These are phyloP conservation scores for Tulasnella sp. DNA, from an alignment of 768 basidiomycete species.

Conservation along the genomic window DNA sequence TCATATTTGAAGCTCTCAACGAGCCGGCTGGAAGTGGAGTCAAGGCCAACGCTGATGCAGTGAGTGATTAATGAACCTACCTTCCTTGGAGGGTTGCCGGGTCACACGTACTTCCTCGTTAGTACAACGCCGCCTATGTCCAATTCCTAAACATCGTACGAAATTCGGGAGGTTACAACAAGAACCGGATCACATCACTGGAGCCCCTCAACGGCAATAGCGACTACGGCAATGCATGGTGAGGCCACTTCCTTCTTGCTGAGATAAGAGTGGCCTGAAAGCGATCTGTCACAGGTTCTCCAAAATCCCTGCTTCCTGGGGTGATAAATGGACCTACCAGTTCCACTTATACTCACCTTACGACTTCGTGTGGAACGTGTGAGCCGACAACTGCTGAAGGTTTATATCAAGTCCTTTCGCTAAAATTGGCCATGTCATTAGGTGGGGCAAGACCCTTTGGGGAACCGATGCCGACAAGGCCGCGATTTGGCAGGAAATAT, in stretches of 20 bases:
- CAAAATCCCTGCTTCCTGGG: neutral
- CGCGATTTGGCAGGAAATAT: neutral
- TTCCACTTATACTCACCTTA: constrained; percentile 11
- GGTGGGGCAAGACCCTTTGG: constrained; percentile 16
- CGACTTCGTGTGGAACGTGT: constrained; percentile 19
- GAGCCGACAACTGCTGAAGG: neutral
- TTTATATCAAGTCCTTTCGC: neutral
- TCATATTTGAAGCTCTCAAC: constrained; percentile 17
- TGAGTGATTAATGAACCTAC: neutral
- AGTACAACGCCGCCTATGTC: neutral
- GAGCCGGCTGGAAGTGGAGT: neutral
- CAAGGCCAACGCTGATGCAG: neutral
- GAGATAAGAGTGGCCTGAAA: neutral
- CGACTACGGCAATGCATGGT: neutral
- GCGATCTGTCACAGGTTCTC: neutral
- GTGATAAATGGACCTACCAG: constrained; percentile 5
- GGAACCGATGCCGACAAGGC: constrained; percentile 12
- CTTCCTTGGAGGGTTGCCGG: neutral
- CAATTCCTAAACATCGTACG: constrained; percentile 19
- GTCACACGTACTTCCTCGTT: neutral
- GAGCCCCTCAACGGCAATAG: neutral
- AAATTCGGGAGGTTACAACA: constrained; percentile 20
- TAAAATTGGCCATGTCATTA: neutral
- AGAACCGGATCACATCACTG: constrained; percentile 1
- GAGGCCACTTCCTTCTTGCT: neutral